Evolutionary conservation across 495 filamentous ascomycete genomes (phyloP).

Genomic region (Podospora bellae-mahoneyi): DNA sequence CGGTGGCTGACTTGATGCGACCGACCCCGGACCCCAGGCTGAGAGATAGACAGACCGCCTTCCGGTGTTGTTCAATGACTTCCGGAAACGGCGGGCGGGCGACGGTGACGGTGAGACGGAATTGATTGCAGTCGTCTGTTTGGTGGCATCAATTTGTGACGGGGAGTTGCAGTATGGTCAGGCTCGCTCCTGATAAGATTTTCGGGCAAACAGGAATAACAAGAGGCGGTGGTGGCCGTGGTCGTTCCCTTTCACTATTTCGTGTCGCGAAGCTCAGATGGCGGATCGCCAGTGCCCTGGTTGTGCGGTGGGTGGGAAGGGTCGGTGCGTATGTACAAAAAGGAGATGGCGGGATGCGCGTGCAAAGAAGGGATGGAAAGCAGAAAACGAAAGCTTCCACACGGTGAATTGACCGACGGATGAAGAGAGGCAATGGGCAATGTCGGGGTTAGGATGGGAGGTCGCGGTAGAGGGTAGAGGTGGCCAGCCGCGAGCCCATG

Average conservation of each 20-base stretch:
- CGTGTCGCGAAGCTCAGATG: background rate
- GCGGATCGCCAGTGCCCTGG: background rate
- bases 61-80: background rate
- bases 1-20: background rate
- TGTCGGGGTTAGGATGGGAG: background rate
- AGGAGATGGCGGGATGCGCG: background rate
- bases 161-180: background rate
- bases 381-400: background rate
- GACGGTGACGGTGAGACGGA: background rate
- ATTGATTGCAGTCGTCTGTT: background rate
- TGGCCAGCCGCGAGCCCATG: background rate
- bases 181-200: background rate
- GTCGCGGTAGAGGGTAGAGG: background rate
- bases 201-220: background rate
- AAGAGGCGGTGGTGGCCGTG: background rate
- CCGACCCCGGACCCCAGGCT: background rate
- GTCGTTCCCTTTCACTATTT: background rate
- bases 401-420: background rate
- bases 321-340: background rate
- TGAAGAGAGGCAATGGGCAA: background rate
- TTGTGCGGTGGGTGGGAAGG: background rate
- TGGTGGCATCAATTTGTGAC: background rate
- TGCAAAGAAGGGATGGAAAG: background rate
- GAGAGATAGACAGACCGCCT: constrained; percentile 3
- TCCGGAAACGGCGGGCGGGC: background rate